phyloP scores from a whole-genome alignment of 208 protist species.

The Leishmania amazonensis region DNA sequence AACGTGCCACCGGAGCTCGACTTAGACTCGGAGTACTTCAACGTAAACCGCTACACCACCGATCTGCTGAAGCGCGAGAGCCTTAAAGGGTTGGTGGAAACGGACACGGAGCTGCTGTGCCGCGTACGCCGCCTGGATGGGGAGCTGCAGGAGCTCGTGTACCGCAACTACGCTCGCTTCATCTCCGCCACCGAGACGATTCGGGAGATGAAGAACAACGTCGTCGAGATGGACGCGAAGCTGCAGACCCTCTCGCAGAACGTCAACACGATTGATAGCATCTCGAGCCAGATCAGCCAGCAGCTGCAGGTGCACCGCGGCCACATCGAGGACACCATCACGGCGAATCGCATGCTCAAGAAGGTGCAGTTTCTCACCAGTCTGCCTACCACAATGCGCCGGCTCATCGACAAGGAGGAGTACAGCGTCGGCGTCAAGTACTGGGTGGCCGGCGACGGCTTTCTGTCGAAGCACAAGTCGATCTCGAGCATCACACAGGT shows the following conservation, averaged over 20 bases:
- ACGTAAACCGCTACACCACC: constrained; percentile 78
- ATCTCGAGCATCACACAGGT: constrained; percentile 68
- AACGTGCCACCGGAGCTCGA: constrained; percentile 67
- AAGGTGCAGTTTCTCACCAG: constrained; percentile 85
- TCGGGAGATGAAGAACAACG: constrained; percentile 88
- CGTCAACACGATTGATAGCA: constrained; percentile 68
- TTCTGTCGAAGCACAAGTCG: constrained; percentile 65
- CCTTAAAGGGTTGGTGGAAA: constrained; percentile 79
- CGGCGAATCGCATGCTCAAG: constrained; percentile 70
- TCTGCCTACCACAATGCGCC: constrained; percentile 68
- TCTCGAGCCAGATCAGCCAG: constrained; percentile 60
- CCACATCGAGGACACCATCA: constrained; percentile 77
- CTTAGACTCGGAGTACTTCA: constrained; percentile 87
- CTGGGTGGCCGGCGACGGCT: constrained; percentile 80
- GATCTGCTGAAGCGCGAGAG: constrained; percentile 72
- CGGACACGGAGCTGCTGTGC: constrained; percentile 78
- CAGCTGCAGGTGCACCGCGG: constrained; percentile 67
- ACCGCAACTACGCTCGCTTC: constrained; percentile 99
- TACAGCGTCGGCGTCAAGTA: constrained; percentile 68
- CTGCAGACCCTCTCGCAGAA: constrained; percentile 75
- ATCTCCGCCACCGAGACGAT: constrained; percentile 98
- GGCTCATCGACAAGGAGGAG: constrained; percentile 59
- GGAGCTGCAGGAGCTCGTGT: constrained; percentile 98
- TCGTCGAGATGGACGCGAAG: constrained; percentile 91
- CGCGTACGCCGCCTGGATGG: constrained; percentile 85